Base-by-base conservation (phyloP, 2,329 filamentous ascomycete species). In the Penicillium decumbens region DNA sequence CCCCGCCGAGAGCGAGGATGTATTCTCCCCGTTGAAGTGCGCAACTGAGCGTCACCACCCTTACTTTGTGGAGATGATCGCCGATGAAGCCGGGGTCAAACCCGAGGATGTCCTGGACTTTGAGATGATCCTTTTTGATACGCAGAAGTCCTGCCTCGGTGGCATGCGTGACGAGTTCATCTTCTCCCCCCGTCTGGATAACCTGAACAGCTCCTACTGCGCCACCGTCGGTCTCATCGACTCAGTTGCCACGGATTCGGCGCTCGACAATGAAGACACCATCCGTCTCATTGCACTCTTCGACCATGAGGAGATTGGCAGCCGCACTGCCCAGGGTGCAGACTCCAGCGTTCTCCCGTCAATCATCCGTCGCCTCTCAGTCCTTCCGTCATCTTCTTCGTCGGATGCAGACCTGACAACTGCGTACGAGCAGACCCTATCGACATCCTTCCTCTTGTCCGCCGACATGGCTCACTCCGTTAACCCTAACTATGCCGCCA, bases 401-500 rank as follows among this genome's bases (percentile, higher is more conserved):
- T 71, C 72, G 18, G 82, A 85, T 10, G 73, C 75, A 20, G 84
- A 87, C 58, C 74, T 85, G 12, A 75, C 83, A 6, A 95, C 91
- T 1, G 89, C 90, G 29, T 96, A 90, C 68, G 93, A 98, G 74
- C 92, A 97, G 76, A 93, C 89, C 1, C 80, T 95, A 45, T 82
- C 90, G 5, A 87, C 87, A 25, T 96, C 90, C 1, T 96, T 98
- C 79, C 83, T 98, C 51, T 80, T 98, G 55, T 95, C 89, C 5
- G 93, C 93, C 45, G 93, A 98, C 69, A 97, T 98, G 93, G 91
- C 93, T 1, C 93, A 98, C 75, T 87, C 87, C 4, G 85, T 98
- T 12, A 89, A 98, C 71, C 93, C 93, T 49, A 98, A 98, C 76
- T 98, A 96, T 69, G 80, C 84, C 4, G 83, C 75, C 60, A 97